phyloP scores from a whole-genome alignment of 345 rosid species.

The Eucalyptus marginata region DNA sequence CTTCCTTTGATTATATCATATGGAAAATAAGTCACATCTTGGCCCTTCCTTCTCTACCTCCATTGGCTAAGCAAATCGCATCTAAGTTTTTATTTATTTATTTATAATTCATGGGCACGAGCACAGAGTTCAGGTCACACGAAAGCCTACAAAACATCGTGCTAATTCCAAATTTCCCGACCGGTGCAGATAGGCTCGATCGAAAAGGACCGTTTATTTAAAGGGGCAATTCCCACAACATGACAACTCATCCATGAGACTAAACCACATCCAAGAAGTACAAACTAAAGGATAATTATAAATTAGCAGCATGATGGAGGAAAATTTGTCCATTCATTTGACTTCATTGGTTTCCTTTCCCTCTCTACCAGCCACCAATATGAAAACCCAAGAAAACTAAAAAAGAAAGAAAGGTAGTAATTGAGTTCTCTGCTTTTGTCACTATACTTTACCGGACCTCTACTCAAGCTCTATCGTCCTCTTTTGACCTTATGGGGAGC shows the following conservation, averaged over 20 bases:
- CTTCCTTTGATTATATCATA: neutral
- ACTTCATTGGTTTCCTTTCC: neutral
- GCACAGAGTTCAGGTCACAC: neutral
- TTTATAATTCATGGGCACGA: neutral
- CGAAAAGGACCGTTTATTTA: neutral
- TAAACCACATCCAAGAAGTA: neutral
- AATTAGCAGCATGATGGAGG: neutral
- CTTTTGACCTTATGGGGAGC: slow-evolving; percentile 6
- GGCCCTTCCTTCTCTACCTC: neutral
- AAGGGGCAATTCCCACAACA: neutral
- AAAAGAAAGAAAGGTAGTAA: neutral
- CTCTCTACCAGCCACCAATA: neutral
- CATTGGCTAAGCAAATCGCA: neutral
- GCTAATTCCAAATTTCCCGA: neutral
- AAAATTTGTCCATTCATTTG: neutral
- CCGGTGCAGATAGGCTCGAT: neutral
- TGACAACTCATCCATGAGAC: neutral
- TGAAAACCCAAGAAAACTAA: neutral
- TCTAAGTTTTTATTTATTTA: neutral
- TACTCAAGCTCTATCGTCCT: slow-evolving; percentile 24
- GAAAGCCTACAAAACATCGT: too few relatives aligned
- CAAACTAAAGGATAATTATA: neutral
- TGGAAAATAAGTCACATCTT: neutral
- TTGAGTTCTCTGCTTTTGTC: neutral
- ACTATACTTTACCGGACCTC: slow-evolving; percentile 39